Evolutionary conservation across 2,329 filamentous ascomycete species (phyloP), one percentile per base, ranked within the genome.

Genomic region (Scedosporium aurantiacum): DNA sequence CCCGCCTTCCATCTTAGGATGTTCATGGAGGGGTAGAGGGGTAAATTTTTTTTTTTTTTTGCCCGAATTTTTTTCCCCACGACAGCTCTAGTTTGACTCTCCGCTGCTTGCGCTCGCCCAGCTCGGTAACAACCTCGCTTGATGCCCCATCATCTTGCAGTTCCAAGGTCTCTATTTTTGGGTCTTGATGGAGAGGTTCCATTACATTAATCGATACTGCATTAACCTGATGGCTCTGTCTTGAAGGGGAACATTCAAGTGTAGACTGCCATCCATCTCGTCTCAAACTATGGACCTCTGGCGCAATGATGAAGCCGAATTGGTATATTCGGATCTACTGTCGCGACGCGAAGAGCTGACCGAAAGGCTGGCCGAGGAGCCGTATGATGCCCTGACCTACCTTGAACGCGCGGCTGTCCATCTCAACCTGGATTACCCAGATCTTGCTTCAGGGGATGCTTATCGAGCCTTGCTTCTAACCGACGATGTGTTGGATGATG

Each of bases 391-490:
- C 41, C 77, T 88, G 61, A 76, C 87, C 6, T 87, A 86, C 65
- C 77, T 89, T 61, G 81, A 87, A 65, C 84, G 92, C 37, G 90
- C 90, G 25, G 76, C 82, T 40, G 78, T 88, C 50, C 85, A 97
- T 72, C 82, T 85, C 16, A 78, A 84, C 55, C 79, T 97, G 56
- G 90, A 85, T 43, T 97, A 96, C 72, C 90, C 91, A 0, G 94
- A 99, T 72, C 82, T 99, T 45, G 91, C 91, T 4, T 87, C 88
- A 10, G 90, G 91, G 40, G 92, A 97, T 77, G 90, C 91, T 4
- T 97, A 97, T 71, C 87, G 89, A 61, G 91, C 92, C 1, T 80
- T 97, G n/a, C 82, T 96, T 3, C 77, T 99, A 56, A 82, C 89
- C 16, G 93, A 97, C 69, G 90, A 94, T 66, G 82, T 91, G 41